Evolutionary conservation across 768 basidiomycete species (phyloP).

Genomic region (Amylocystis lapponica): DNA sequence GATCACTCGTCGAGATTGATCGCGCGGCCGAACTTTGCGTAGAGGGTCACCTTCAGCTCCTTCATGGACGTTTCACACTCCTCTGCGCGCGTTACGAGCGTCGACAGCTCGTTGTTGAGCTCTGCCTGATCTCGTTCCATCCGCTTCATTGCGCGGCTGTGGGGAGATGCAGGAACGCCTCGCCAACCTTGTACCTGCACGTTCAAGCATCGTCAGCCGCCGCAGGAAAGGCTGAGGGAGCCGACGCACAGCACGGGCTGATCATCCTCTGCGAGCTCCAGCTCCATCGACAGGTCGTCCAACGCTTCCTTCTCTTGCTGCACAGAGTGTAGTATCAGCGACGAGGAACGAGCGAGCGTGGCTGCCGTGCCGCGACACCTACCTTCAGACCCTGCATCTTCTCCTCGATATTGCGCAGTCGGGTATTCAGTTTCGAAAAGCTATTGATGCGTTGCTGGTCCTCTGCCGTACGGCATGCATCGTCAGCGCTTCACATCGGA

Average conservation of each 20-base stretch:
- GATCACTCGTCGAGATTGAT: constrained; percentile 84
- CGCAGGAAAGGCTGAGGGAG: neutral
- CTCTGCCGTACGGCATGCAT: constrained; percentile 37
- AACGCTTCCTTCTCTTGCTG: constrained; percentile 95
- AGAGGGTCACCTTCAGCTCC: constrained; percentile 69
- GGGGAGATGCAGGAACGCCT: constrained; percentile 81
- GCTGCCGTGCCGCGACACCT: constrained; percentile 3
- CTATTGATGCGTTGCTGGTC: constrained; percentile 82
- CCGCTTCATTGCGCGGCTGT: constrained; percentile 60
- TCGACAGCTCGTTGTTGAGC: constrained; percentile 50
- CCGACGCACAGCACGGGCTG: constrained; percentile 63
- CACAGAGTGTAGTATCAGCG: too few relatives aligned
- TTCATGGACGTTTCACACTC: constrained; percentile 75
- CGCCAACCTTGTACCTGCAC: constrained; percentile 84
- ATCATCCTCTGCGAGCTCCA: constrained; percentile 87
- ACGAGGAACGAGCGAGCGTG: neutral
- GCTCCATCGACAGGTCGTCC: constrained; percentile 81
- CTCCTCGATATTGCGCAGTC: constrained; percentile 66
- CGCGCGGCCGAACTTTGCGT: constrained; percentile 88
- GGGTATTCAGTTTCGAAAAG: constrained; percentile 87
- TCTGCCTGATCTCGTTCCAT: constrained; percentile 64
- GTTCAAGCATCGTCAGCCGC: neutral
- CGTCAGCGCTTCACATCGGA: neutral
- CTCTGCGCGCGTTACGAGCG: constrained; percentile 45
- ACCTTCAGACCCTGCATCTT: constrained; percentile 74